Base-by-base conservation (phyloP, 2,329 filamentous ascomycete species). In the Paraconiothyrium sp. region DNA sequence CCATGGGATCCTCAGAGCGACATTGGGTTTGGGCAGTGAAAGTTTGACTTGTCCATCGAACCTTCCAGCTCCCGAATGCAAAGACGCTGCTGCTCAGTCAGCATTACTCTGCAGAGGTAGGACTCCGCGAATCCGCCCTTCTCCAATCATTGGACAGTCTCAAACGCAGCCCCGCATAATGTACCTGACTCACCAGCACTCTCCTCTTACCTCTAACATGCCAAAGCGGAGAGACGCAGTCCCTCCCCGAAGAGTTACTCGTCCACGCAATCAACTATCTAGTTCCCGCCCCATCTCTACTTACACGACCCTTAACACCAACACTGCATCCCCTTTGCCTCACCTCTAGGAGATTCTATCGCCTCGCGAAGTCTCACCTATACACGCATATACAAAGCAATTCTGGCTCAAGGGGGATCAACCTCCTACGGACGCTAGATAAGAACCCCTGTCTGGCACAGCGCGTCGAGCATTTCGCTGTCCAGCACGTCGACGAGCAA, bases 211-310 rank as follows among this genome's bases (percentile, higher is more conserved):
- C 27, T 30, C 27, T 30, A 30, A 30, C 27, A 30, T 30, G 27
- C 27, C 27, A 30, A 30, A 30, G 27, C 27, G 6, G 27, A 30
- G 6, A 30, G 27, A 30, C 27, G 4, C 27, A 30, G 27, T 30
- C 27, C 27, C 27, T 30, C n/a, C 47, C 47, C 47, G 47, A 49
- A 30, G 47, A 49, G 27, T 10, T 49, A 9, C n/a, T 49, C 47
- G 24, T 22, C 16, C 47, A 49, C 13, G 32, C 32, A 20, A 2
- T 30, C 20, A 20, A n/a, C 47, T 30, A 49, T 22, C 47, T 49
- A 22, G 47, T 49, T 11, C 47, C 47, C n/a, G 3, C 47, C n/a
- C 22, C 47, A 30, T 24, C 47, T 22, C 22, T 49, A n/a, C 16
- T 27, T 5, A 49, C 7, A n/a, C 47, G 16, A n/a, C 47, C 47